phyloP scores from a whole-genome alignment of 805 yeast genomes.

The Saccharomyces paradoxus region DNA sequence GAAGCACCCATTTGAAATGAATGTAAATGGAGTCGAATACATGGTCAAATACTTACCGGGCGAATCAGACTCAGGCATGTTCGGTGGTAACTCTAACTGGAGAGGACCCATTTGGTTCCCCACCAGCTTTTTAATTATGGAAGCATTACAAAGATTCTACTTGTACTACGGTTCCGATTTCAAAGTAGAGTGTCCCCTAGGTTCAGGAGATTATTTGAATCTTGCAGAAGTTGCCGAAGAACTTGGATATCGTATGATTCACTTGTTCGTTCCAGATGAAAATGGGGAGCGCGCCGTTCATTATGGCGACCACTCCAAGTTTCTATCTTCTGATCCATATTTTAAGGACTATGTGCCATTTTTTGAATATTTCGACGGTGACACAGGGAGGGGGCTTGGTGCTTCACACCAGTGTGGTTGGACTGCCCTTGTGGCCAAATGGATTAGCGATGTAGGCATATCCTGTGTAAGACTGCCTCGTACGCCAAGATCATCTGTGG shows the following conservation, averaged over 20 bases:
- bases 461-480: conserved; percentile 35
- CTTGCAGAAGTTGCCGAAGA: conserved; percentile 88
- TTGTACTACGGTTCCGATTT: conserved; percentile 80
- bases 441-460: conserved; percentile 84
- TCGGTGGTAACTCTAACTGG: conserved; percentile 97
- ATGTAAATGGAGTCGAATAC: conserved; percentile 68
- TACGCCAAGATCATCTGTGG: conserved; percentile 24
- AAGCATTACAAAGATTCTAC: conserved; percentile 79
- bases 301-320: conserved; percentile 53
- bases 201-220: conserved; percentile 68
- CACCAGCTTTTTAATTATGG: conserved; percentile 76
- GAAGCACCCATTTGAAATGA: conserved; percentile 76
- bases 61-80: conserved; percentile 85
- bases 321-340: conserved; percentile 55
- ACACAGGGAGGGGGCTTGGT: conserved; percentile 88
- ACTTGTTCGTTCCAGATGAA: conserved; percentile 63
- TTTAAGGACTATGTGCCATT: conserved; percentile 74
- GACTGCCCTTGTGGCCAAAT: conserved; percentile 89
- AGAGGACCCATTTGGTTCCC: conserved; percentile 98
- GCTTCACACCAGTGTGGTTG: conserved; percentile 95
- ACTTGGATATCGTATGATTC: conserved; percentile 77
- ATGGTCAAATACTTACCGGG: conserved; percentile 74
- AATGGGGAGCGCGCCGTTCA: conserved; percentile 68
- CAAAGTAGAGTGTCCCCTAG: conserved; percentile 85
- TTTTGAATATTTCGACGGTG: conserved; percentile 89